Evolutionary conservation across 148 eudicot genomes (phyloP).

Genomic region (Rhododendron ovatum): DNA sequence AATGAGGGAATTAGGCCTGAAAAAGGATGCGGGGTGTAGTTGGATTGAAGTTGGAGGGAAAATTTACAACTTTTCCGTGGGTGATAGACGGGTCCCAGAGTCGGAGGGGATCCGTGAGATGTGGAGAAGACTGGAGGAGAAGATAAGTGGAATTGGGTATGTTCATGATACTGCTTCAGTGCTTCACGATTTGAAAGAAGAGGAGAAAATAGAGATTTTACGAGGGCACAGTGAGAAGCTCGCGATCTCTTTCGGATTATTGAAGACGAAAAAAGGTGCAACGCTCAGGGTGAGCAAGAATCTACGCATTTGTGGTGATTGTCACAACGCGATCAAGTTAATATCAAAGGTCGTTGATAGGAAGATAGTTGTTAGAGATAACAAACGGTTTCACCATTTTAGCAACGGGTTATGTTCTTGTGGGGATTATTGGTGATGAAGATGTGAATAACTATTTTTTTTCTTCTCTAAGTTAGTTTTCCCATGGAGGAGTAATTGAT

Average conservation of each 20-base stretch:
- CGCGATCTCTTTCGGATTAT: slow-evolving; percentile 23
- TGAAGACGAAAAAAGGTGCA: slow-evolving; percentile 11
- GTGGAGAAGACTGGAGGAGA: slow-evolving; percentile 41
- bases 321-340: slow-evolving; percentile 46
- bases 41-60: slow-evolving; percentile 55
- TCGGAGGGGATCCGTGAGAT: slow-evolving; percentile 19
- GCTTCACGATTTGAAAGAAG: slow-evolving; percentile 40
- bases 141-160: slow-evolving; percentile 26
- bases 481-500: not conserved
- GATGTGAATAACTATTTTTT: not conserved
- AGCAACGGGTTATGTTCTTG: slow-evolving; percentile 39
- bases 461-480: not conserved
- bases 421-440: slow-evolving; percentile 36
- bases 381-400: slow-evolving; percentile 49
- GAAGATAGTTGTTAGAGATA: slow-evolving; percentile 50
- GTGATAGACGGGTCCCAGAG: slow-evolving; percentile 28
- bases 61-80: slow-evolving; percentile 35
- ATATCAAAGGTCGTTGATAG: slow-evolving; percentile 35
- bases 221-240: slow-evolving; percentile 36
- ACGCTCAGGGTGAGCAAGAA: slow-evolving; percentile 35
- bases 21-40: slow-evolving; percentile 51
- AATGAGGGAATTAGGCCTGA: slow-evolving; percentile 44
- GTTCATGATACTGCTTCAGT: slow-evolving; percentile 38
- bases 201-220: slow-evolving; percentile 29
- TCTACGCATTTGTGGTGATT: slow-evolving; percentile 41